These are phyloP conservation scores for Trichoderma guizhouense DNA, from an alignment of 2,329 filamentous ascomycete species.

Conservation along the genomic window DNA sequence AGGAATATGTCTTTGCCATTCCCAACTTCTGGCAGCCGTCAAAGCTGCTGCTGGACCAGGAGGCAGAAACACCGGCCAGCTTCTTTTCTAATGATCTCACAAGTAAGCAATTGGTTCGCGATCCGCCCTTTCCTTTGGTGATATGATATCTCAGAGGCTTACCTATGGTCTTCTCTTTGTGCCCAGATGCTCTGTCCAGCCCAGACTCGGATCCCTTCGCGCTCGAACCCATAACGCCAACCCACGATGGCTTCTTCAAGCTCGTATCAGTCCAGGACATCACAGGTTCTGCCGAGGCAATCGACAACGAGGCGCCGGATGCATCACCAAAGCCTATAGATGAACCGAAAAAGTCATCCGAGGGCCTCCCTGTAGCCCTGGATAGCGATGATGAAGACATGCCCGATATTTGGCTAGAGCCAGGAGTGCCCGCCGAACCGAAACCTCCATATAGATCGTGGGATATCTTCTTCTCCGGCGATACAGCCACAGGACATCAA, in stretches of 20 bases:
- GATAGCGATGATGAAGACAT: conserved; percentile 13
- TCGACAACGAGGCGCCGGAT: background rate
- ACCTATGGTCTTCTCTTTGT: background rate
- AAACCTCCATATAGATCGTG: conserved; percentile 58
- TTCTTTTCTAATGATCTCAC: conserved; percentile 41
- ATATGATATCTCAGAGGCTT: background rate
- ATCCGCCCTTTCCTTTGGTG: background rate
- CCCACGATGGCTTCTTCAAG: conserved; percentile 33
- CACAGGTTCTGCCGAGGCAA: background rate
- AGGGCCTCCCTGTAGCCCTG: background rate
- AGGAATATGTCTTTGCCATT: conserved; percentile 59
- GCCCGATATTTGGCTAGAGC: conserved; percentile 45
- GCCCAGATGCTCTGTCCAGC: background rate
- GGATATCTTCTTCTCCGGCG: conserved; percentile 59
- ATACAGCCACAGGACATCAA: conserved; percentile 30
- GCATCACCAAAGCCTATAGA: background rate
- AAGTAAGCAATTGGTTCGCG: conserved; percentile 25
- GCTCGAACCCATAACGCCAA: conserved; percentile 20
- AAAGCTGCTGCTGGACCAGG: conserved; percentile 41
- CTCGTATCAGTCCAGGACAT: conserved; percentile 20
- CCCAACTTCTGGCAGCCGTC: conserved; percentile 59
- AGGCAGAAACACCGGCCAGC: conserved; percentile 30
- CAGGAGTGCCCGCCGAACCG: conserved; percentile 32
- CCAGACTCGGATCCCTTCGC: conserved; percentile 22
- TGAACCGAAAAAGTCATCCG: background rate